Percentiles rank a stretch among this genome's conserved stretches.
Conservation (phyloP, 768 basidiomycete species). For the Tricholoma flavovirens region DNA sequence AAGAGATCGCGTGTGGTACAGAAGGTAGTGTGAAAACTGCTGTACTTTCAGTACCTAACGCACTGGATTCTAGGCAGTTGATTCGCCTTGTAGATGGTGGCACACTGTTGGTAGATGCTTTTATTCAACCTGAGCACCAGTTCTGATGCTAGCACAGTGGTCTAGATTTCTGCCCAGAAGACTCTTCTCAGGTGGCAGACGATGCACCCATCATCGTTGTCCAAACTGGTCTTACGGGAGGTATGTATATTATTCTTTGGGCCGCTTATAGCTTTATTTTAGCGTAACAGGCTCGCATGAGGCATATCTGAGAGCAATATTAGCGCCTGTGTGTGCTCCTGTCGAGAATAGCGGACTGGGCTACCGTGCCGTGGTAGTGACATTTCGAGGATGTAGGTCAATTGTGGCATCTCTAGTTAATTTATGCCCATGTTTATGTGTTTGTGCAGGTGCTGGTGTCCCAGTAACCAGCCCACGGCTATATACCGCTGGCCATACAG, state of each 20-base stretch:
- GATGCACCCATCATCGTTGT: slow-evolving; percentile 38
- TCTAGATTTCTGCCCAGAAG: slow-evolving; percentile 40
- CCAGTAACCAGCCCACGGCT: slow-evolving; percentile 64
- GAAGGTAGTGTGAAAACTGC: slow-evolving; percentile 23
- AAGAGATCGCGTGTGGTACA: slow-evolving; percentile 36
- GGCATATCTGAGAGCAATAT: slow-evolving; percentile 65
- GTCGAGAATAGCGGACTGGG: slow-evolving; percentile 66
- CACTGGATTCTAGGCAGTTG: slow-evolving; percentile 20
- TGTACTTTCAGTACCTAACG: background rate
- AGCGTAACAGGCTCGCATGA: slow-evolving; percentile 58
- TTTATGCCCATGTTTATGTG: slow-evolving; percentile 3
- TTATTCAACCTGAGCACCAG: background rate
- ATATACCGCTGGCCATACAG: slow-evolving; percentile 69
- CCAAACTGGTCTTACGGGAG: slow-evolving; percentile 27
- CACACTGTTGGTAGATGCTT: slow-evolving; percentile 32
- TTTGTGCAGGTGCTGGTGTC: slow-evolving; percentile 54
- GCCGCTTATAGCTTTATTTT: background rate
- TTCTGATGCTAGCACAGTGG: slow-evolving; percentile 26
- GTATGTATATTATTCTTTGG: slow-evolving; percentile 11
- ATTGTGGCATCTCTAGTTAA: background rate
- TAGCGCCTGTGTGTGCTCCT: slow-evolving; percentile 55
- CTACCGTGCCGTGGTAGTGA: slow-evolving; percentile 71
- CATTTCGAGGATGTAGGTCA: slow-evolving; percentile 66
- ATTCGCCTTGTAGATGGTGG: slow-evolving; percentile 41
- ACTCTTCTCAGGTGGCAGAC: slow-evolving; percentile 13